Conservation (phyloP, 1,284 basidiomycete species). For the Cystobasidium sp. region DNA sequence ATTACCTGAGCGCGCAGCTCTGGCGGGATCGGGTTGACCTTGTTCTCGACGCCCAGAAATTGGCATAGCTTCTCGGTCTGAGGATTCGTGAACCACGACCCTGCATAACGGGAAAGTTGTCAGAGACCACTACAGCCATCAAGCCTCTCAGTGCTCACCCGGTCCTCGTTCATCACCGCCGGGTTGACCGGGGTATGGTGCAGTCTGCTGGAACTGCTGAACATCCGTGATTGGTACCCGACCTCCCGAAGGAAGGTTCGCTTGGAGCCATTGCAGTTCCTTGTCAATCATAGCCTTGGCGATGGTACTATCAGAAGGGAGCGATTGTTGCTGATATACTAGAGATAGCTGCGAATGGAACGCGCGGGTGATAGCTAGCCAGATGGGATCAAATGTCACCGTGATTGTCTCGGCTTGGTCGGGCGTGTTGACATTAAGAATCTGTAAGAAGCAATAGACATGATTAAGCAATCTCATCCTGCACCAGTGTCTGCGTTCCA, state of each 20-base stretch:
- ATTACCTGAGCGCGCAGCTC: conserved; percentile 18
- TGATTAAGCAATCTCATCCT: neutral
- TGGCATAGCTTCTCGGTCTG: conserved; percentile 86
- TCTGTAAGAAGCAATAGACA: conserved; percentile 59
- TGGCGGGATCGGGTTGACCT: conserved; percentile 65
- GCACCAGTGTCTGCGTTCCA: neutral
- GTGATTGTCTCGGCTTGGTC: conserved; percentile 34
- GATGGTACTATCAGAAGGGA: conserved; percentile 66
- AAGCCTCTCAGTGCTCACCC: conserved; percentile 29
- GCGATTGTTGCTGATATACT: conserved; percentile 62
- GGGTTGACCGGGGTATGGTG: conserved; percentile 64
- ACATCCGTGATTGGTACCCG: conserved; percentile 63
- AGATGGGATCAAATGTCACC: conserved; percentile 78
- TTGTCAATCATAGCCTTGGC: conserved; percentile 64
- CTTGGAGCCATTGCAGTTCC: conserved; percentile 70
- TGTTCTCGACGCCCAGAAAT: conserved; percentile 79
- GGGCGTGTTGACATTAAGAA: conserved; percentile 67
- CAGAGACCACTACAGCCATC: neutral
- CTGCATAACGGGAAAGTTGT: conserved; percentile 58
- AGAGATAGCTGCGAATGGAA: conserved; percentile 77
- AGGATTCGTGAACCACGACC: conserved; percentile 80
- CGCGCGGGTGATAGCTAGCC: conserved; percentile 90
- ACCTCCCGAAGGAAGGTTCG: conserved; percentile 61
- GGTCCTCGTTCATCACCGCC: conserved; percentile 55
- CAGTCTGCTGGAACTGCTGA: conserved; percentile 75